Evolutionary conservation across 768 basidiomycete species (phyloP).

Genomic region (Collybiopsis luxurians): DNA sequence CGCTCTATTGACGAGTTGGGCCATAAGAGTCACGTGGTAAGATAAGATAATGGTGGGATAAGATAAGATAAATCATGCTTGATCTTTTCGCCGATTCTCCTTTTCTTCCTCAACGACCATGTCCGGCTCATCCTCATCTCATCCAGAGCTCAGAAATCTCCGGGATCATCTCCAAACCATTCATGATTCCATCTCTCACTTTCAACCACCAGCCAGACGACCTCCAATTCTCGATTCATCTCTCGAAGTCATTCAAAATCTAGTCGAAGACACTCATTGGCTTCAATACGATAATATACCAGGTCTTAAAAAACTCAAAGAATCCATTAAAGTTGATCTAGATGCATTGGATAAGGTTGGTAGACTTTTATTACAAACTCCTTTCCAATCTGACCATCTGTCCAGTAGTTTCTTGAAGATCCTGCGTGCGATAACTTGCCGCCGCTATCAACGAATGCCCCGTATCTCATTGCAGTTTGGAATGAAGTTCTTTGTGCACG

Average conservation of each 20-base stretch:
- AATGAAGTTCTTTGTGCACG: conserved; percentile 66
- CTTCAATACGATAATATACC: conserved; percentile 40
- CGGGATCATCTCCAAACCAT: conserved; percentile 5
- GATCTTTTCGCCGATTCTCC: too few species aligned
- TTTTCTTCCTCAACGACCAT: background rate
- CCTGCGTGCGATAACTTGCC: conserved; percentile 43
- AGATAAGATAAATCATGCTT: too few species aligned
- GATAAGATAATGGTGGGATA: too few species aligned
- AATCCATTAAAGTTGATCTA: conserved; percentile 43
- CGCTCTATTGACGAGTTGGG: too few species aligned
- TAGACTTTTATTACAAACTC: background rate
- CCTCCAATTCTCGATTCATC: conserved; percentile 46
- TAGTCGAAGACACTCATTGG: conserved; percentile 39
- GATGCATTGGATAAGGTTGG: conserved; percentile 44
- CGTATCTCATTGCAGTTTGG: conserved; percentile 81
- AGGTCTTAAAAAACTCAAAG: conserved; percentile 44
- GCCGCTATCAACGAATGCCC: conserved; percentile 67
- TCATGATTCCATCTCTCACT: conserved; percentile 10
- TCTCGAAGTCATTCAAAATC: conserved; percentile 26
- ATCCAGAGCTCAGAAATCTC: conserved; percentile 2
- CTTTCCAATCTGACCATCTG: background rate
- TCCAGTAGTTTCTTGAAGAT: conserved; percentile 63
- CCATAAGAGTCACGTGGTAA: too few species aligned
- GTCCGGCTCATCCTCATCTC: background rate
- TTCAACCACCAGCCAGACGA: conserved; percentile 5